A percentile compares a stretch with the other conserved stretches of the same genome.
phyloP scores from a whole-genome alignment of 805 yeast species.

The Candida chilensis region DNA sequence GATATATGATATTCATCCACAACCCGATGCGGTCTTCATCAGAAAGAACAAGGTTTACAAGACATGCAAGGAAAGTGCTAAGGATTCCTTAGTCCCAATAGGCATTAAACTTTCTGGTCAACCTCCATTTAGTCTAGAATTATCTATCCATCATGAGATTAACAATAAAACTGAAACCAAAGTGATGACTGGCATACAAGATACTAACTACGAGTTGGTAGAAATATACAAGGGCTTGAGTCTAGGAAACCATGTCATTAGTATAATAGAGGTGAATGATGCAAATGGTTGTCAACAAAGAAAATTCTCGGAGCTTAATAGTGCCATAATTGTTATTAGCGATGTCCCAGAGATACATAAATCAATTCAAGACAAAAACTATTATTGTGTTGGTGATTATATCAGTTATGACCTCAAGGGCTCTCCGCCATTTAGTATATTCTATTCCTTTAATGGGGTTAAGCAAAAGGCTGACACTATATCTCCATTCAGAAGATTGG shows the following conservation, averaged over 20 bases:
- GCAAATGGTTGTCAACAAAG: constrained; percentile 57
- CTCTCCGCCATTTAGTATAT: constrained; percentile 67
- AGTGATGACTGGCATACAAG: constrained; percentile 30
- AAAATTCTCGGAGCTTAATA: constrained; percentile 23
- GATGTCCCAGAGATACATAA: constrained; percentile 61
- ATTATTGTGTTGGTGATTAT: constrained; percentile 91
- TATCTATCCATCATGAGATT: constrained; percentile 51
- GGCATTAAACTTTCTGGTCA: constrained; percentile 47
- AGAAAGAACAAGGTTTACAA: constrained; percentile 37
- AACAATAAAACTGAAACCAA: constrained; percentile 43
- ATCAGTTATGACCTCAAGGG: constrained; percentile 72
- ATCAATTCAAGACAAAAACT: constrained; percentile 9
- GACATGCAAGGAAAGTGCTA: constrained; percentile 26
- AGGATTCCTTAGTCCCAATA: constrained; percentile 34
- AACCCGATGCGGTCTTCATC: constrained; percentile 53
- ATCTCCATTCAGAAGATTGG: constrained; percentile 49
- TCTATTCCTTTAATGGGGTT: constrained; percentile 62
- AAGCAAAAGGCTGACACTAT: constrained; percentile 47
- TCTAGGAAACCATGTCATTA: constrained; percentile 64
- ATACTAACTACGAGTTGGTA: constrained; percentile 22
- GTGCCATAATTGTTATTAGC: constrained; percentile 51
- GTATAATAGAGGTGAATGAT: constrained; percentile 53
- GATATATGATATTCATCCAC: constrained; percentile 36
- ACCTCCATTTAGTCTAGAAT: constrained; percentile 52
- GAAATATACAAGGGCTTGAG: constrained; percentile 42